Evolutionary conservation across 2,329 filamentous ascomycete genomes (phyloP).

Genomic region (Ceratocystis papillata): DNA sequence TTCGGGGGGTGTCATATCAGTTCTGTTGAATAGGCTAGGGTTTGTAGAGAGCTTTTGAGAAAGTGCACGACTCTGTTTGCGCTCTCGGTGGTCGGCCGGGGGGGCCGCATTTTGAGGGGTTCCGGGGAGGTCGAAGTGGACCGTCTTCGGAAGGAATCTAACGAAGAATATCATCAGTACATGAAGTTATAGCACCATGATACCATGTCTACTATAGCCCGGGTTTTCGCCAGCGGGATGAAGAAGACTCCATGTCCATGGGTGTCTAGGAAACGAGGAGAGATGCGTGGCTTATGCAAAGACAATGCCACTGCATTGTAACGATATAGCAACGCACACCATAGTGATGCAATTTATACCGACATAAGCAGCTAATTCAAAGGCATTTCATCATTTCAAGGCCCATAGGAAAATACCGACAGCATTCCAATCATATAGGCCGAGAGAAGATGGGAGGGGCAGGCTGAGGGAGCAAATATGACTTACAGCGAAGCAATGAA

Average conservation of each 20-base stretch:
- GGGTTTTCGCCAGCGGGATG: not conserved
- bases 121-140: conserved; percentile 67
- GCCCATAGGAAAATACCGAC: not conserved
- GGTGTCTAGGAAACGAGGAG: too few relatives aligned
- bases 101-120: conserved; percentile 36
- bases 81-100: conserved; percentile 28
- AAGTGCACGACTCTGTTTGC: conserved; percentile 28
- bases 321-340: not conserved
- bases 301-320: not conserved
- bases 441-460: not conserved
- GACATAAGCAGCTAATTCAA: not conserved
- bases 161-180: not conserved
- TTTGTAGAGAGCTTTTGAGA: conserved; percentile 31
- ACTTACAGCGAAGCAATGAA: conserved; percentile 43
- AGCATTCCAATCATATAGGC: not conserved
- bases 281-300: not conserved
- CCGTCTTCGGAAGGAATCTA: conserved; percentile 85
- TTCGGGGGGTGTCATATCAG: conserved; percentile 44
- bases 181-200: not conserved
- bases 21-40: conserved; percentile 44
- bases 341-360: not conserved
- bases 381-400: not conserved
- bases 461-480: not conserved
- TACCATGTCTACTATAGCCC: not conserved
- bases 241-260: not conserved